Percentiles rank a stretch among this genome's conserved stretches.
phyloP scores from a whole-genome alignment of 2,329 filamentous ascomycete species.

The Ophiocordyceps unilateralis region DNA sequence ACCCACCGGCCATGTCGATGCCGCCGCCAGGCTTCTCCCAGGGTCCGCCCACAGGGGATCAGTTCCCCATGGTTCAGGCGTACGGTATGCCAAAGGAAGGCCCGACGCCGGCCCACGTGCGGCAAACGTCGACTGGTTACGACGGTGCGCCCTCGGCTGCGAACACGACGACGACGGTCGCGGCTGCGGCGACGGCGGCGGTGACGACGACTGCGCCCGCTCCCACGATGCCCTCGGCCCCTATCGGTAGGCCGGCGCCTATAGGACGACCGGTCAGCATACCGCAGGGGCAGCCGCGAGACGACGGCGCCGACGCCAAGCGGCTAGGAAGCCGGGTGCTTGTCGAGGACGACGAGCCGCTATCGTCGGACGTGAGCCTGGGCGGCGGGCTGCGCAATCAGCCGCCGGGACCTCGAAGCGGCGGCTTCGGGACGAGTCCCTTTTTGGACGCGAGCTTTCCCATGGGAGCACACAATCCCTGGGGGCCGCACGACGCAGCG shows the following conservation, averaged over 20 bases:
- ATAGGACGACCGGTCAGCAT: constrained; percentile 76
- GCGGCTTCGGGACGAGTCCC: constrained; percentile 21
- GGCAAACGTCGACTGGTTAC: constrained; percentile 57
- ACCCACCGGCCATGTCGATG: constrained; percentile 17
- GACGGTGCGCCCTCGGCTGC: constrained; percentile 27
- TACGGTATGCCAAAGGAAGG: constrained; percentile 16
- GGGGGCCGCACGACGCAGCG: constrained; percentile 19
- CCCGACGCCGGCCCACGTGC: constrained; percentile 40
- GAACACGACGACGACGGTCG: not conserved
- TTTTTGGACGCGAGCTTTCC: constrained; percentile 25
- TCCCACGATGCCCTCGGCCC: constrained; percentile 31
- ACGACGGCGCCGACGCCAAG: constrained; percentile 51
- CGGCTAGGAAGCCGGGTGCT: constrained; percentile 85
- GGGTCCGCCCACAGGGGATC: constrained; percentile 8
- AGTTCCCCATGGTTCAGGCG: constrained; percentile 13
- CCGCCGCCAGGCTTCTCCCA: constrained; percentile 20
- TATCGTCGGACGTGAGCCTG: constrained; percentile 14
- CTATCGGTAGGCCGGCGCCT: constrained; percentile 67
- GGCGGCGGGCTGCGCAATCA: constrained; percentile 24
- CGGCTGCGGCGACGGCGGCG: not conserved
- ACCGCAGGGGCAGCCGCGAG: constrained; percentile 31
- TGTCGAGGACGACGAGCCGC: constrained; percentile 53
- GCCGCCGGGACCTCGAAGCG: constrained; percentile 28
- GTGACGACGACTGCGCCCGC: not conserved
- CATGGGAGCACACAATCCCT: constrained; percentile 18